Evolutionary conservation across 1,284 basidiomycete species (phyloP).

Genomic region (Neonothopanus nambi): DNA sequence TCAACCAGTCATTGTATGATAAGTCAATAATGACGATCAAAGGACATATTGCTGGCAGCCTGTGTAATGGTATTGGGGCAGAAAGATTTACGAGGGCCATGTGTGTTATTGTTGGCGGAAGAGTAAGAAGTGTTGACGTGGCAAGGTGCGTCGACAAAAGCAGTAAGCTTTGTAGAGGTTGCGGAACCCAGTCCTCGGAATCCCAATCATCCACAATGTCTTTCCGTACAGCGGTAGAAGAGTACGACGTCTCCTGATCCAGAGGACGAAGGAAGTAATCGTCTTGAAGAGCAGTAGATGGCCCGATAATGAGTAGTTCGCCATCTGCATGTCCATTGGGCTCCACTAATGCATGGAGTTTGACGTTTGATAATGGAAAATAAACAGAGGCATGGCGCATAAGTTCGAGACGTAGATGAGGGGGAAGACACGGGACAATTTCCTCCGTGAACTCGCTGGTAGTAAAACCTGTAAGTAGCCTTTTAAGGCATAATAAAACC

Average conservation of each 20-base stretch:
- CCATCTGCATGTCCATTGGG: conserved; percentile 54
- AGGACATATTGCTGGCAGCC: conserved; percentile 61
- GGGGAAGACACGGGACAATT: conserved; percentile 50
- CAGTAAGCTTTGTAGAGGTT: conserved; percentile 40
- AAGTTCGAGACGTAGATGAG: conserved; percentile 55
- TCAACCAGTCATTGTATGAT: conserved; percentile 68
- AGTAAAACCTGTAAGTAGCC: conserved; percentile 34
- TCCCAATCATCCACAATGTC: conserved; percentile 31
- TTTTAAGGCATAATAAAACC: conserved; percentile 51
- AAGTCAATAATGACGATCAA: conserved; percentile 62
- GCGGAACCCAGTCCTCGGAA: conserved; percentile 28
- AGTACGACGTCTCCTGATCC: not conserved
- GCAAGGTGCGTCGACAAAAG: conserved; percentile 38
- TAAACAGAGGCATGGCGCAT: conserved; percentile 58
- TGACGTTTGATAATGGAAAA: conserved; percentile 47
- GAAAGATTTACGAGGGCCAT: conserved; percentile 45
- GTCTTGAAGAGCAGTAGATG: conserved; percentile 42
- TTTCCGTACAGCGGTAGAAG: not conserved
- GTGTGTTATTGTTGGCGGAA: conserved; percentile 37
- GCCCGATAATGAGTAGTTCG: conserved; percentile 64
- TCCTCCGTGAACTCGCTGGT: conserved; percentile 41
- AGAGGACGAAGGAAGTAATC: conserved; percentile 36
- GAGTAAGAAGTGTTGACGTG: conserved; percentile 33
- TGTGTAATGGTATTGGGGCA: conserved; percentile 46
- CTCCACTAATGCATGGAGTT: conserved; percentile 49